Evolutionary conservation across 495 filamentous ascomycete species (phyloP).

Genomic region (Sabuloglossum arenarium): DNA sequence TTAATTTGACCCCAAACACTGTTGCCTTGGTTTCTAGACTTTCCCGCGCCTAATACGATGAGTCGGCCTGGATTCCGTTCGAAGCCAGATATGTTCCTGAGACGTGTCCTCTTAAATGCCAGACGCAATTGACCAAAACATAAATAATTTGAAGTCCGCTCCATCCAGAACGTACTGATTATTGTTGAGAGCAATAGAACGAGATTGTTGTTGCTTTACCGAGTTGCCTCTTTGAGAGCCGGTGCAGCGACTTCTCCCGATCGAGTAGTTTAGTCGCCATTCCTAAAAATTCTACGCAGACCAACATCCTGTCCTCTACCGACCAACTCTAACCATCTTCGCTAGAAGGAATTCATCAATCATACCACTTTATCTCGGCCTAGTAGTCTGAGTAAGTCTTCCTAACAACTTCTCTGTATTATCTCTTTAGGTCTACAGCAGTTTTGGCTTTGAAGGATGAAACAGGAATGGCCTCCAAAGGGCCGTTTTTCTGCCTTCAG

Average conservation of each 20-base stretch:
- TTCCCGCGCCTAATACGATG: too few species aligned
- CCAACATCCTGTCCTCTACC: constrained; percentile 4
- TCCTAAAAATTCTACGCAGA: neutral
- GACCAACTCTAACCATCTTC: neutral
- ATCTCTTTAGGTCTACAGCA: neutral
- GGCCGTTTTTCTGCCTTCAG: neutral
- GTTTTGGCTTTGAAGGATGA: neutral
- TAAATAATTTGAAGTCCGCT: neutral
- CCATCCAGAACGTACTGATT: neutral
- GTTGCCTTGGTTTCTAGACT: neutral
- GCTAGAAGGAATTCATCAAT: neutral
- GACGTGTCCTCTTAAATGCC: neutral
- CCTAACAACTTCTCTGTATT: neutral
- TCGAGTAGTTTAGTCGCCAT: constrained; percentile 1
- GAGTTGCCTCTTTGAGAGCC: neutral
- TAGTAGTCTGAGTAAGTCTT: neutral
- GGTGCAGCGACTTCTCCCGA: neutral
- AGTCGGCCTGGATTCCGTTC: too few species aligned
- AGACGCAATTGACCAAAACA: neutral
- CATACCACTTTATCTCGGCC: neutral
- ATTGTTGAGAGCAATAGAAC: neutral
- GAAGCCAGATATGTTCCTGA: neutral
- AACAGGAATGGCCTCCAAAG: neutral
- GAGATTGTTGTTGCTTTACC: neutral
- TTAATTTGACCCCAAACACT: neutral